Base-by-base conservation (phyloP, 495 filamentous ascomycete genomes). In the Penicillium bialowiezense region DNA sequence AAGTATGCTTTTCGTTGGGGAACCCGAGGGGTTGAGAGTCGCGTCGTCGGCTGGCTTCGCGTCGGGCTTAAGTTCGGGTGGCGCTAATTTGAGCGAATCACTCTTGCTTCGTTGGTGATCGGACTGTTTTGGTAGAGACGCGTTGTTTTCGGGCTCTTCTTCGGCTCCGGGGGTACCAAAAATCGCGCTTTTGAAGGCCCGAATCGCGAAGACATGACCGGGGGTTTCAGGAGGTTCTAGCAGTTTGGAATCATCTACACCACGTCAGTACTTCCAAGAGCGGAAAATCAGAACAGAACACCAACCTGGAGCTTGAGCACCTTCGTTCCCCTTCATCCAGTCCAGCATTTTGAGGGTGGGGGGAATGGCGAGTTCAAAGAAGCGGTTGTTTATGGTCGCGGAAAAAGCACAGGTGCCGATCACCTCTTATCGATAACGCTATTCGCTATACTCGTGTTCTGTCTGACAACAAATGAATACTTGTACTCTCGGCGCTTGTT, bases 151-250 rank as follows among this genome's bases (percentile, higher is more conserved):
- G 6, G 64, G 55, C 15, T 69, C 65, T 12, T 78, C 67, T 1
- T 73, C 68, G 18, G 73, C 76, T 15, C 78, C 81, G 14, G 90
- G 89, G 3, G 89, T 92, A 28, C 95, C 93, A 73, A 95, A 97
- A 29, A 98, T 65, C 14, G 88, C 91, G 46, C 87, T 91, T 59
- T 88, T 93, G 68, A 97, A 83, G 14, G 93, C 95, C 58, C 91
- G 90, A 48, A 93, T 81, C 10, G 91, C 92, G 72, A 98, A 97
- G 2, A 96, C 81, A 18, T 91, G 90, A 20, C 90, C 95, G 9
- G 93, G 95, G 5, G 93, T 97, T 53, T 96, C 89, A 50, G 92
- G 93, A 7, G 79, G 76, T 36, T 96, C 90, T 38, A 63, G 46
- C 28, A 69, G 48, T 50, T 60, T 70, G 24, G 70, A 68, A 51